A percentile compares a stretch with the other conserved stretches of the same genome.
These are phyloP conservation scores for Chrysosporium queenslandicum DNA, from an alignment of 2,329 filamentous ascomycete genomes.

Conservation along the genomic window DNA sequence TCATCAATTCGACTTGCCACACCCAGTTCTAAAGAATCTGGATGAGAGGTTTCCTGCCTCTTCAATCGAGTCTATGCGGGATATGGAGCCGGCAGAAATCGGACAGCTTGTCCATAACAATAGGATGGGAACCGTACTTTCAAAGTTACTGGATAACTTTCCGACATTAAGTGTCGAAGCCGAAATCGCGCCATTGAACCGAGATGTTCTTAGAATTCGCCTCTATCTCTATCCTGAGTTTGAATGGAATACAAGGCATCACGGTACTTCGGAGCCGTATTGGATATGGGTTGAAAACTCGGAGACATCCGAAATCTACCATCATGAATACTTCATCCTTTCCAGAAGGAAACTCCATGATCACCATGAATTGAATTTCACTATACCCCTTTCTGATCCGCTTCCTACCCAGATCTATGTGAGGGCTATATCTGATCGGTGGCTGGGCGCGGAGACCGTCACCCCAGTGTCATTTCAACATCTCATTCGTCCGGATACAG, in stretches of 20 bases:
- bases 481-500: conserved; percentile 90
- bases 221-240: conserved; percentile 84
- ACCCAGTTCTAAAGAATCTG: conserved; percentile 70
- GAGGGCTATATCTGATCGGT: conserved; percentile 84
- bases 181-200: conserved; percentile 89
- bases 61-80: conserved; percentile 72
- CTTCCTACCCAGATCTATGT: conserved; percentile 94
- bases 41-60: conserved; percentile 65
- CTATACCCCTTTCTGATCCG: conserved; percentile 87
- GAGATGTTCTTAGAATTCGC: conserved; percentile 86
- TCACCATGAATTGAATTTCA: conserved; percentile 96
- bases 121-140: conserved; percentile 71
- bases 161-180: conserved; percentile 83
- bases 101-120: conserved; percentile 85
- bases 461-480: conserved; percentile 95
- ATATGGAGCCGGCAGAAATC: conserved; percentile 89
- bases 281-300: conserved; percentile 99
- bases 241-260: conserved; percentile 83
- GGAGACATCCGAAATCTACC: conserved; percentile 93
- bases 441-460: conserved; percentile 93
- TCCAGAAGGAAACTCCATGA: conserved; percentile 82
- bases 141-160: conserved; percentile 77
- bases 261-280: conserved; percentile 90
- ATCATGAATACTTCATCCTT: conserved; percentile 93
- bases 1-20: conserved; percentile 84